Percentiles rank a stretch among this genome's conserved stretches.
Evolutionary conservation across 108 stramenopile genomes (phyloP).

Genomic region (Craspedostauros australis): DNA sequence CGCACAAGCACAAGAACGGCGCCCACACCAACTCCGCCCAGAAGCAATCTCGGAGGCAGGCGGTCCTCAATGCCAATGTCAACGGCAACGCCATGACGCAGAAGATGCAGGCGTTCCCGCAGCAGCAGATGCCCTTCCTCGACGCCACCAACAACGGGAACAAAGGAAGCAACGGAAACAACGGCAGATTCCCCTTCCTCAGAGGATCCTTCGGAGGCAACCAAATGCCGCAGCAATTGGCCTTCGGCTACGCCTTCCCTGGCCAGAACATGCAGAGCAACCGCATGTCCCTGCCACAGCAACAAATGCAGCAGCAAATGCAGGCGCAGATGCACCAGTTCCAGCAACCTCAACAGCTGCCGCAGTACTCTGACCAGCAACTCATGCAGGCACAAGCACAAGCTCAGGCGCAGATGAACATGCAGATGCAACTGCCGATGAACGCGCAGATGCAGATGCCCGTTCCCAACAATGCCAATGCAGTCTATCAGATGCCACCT

Average conservation of each 20-base stretch:
- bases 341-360: neutral
- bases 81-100: constrained; percentile 6
- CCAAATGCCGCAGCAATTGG: neutral
- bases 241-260: no score
- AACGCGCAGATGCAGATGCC: no score
- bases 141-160: no score
- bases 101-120: no score
- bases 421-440: constrained; percentile 6
- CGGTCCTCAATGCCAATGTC: neutral
- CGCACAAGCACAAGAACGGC: no score
- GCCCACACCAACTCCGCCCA: neutral
- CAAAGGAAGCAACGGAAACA: neutral
- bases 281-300: constrained; percentile 2
- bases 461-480: no score
- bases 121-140: no score
- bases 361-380: neutral
- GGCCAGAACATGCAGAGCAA: no score
- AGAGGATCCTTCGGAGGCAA: constrained; percentile 3
- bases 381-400: neutral
- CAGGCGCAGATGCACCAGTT: constrained; percentile 4
- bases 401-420: neutral
- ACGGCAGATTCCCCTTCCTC: neutral
- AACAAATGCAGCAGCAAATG: constrained; percentile 7
- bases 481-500: no score
- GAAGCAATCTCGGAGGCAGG: constrained; percentile 2